These are phyloP conservation scores for Marchantia polymorpha DNA, from an alignment of 225 moss, liverwort and hornwort species.

Conservation along the genomic window DNA sequence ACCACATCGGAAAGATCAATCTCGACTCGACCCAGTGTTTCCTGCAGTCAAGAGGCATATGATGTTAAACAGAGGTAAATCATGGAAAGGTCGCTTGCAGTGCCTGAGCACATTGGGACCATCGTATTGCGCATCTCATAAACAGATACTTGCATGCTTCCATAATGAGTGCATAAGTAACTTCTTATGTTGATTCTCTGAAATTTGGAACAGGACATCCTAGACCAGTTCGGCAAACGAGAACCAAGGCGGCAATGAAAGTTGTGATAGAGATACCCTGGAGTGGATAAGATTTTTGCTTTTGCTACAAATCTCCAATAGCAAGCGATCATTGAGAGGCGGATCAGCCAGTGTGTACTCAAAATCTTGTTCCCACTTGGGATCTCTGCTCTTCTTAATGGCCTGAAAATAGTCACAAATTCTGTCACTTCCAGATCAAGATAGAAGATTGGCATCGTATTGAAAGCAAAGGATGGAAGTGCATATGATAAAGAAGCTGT, in stretches of 20 bases:
- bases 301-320: constrained; percentile 80
- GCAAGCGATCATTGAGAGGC: constrained; percentile 68
- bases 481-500: neutral
- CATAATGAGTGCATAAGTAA: too few species aligned
- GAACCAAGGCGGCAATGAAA: neutral
- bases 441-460: neutral
- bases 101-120: too few species aligned
- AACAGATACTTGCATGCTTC: neutral
- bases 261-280: constrained; percentile 37
- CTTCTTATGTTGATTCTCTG: too few species aligned
- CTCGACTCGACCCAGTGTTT: constrained; percentile 85
- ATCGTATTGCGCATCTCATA: neutral
- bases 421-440: neutral
- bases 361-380: constrained; percentile 70
- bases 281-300: constrained; percentile 68
- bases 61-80: neutral
- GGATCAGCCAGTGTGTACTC: constrained; percentile 67
- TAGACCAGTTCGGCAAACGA: neutral
- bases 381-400: constrained; percentile 81
- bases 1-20: constrained; percentile 81
- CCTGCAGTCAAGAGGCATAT: constrained; percentile 44
- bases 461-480: neutral
- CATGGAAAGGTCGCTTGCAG: neutral
- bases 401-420: constrained; percentile 37
- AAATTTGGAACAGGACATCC: neutral